Conservation (phyloP, 495 filamentous ascomycete genomes). For the Clavariopsis aquatica region DNA sequence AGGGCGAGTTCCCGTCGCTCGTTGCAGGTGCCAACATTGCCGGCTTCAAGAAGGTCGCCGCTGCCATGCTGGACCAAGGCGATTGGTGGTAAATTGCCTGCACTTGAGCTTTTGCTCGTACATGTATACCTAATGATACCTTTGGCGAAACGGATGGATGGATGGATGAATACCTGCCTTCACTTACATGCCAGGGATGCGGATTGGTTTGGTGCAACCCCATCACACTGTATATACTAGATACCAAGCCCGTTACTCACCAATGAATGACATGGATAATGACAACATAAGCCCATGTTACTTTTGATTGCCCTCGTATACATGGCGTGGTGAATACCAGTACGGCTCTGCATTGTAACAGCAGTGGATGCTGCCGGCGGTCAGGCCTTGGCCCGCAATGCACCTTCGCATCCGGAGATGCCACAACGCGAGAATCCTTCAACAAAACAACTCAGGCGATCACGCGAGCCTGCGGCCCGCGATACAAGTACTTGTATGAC, state of each 20-base stretch:
- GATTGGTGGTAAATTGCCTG: constrained; percentile 68
- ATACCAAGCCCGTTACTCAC: not conserved
- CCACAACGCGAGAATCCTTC: not conserved
- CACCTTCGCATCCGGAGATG: no score
- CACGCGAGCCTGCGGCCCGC: no score
- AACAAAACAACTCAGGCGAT: no score
- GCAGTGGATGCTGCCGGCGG: not conserved
- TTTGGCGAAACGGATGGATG: not conserved
- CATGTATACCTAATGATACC: not conserved
- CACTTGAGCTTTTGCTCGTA: not conserved
- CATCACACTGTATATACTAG: not conserved
- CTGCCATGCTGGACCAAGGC: constrained; percentile 93
- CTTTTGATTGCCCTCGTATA: not conserved
- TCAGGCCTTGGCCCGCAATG: not conserved
- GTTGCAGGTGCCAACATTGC: constrained; percentile 96
- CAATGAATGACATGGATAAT: not conserved
- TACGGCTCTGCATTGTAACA: not conserved
- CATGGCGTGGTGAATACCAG: not conserved
- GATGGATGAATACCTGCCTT: not conserved
- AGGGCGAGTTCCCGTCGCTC: constrained; percentile 84
- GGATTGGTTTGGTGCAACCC: not conserved
- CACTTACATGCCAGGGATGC: not conserved
- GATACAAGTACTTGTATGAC: not conserved
- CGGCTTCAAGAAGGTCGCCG: constrained; percentile 93
- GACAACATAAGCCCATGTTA: not conserved